Base-by-base conservation (phyloP, 257 asterid genomes). In the Cynanchum wilfordii region DNA sequence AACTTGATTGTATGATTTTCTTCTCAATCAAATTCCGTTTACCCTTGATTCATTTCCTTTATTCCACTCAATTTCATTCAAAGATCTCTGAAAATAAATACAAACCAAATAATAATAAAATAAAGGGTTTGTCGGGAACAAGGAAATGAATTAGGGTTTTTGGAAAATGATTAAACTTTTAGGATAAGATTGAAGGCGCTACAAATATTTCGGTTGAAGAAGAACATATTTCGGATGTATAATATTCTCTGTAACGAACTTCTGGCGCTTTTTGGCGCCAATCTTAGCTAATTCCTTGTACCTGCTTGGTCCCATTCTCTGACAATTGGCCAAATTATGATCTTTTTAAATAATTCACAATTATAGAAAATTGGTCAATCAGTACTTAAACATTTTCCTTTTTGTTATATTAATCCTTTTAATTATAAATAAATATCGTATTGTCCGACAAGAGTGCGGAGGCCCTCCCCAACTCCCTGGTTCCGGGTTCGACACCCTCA, bases 181-280 rank as follows among this genome's bases (percentile, higher is more conserved):
- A 71, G 60, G 50, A 72, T 57, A 56, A 74, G 67, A 72, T 67
- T 80, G 78, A 75, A 67, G 87, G 86, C 68, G 20, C 56, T 71
- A 76, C 86, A 79, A 68, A 57, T 73, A 40, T 79, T 77, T 71
- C 86, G 87, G 89, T 52, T n/a, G 50, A 11, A 30, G 12, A 45
- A 49, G 25, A 45, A 42, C 27, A 27, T 25, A 25, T 12, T 38
- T 25, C 56, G 38, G 70, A 66, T 58, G 63, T 66, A 24, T 50
- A 19, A 24, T 3, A 27, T 42, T 10, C 29, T 12, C 54, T 47
- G 38, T 63, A 77, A 54, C 72, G 50, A 69, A 71, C 79, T 74
- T 24, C 3, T 40, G 40, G 68, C 70, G 22, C 64, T 64, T 58
- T 76, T 78, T 84, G 84, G 88, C 88, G 85, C 88, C 82, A 82